Evolutionary conservation across 192 early-diverging fungal genomes (phyloP), one percentile per base, ranked within the genome.

Genomic region (Coemansia sp.): DNA sequence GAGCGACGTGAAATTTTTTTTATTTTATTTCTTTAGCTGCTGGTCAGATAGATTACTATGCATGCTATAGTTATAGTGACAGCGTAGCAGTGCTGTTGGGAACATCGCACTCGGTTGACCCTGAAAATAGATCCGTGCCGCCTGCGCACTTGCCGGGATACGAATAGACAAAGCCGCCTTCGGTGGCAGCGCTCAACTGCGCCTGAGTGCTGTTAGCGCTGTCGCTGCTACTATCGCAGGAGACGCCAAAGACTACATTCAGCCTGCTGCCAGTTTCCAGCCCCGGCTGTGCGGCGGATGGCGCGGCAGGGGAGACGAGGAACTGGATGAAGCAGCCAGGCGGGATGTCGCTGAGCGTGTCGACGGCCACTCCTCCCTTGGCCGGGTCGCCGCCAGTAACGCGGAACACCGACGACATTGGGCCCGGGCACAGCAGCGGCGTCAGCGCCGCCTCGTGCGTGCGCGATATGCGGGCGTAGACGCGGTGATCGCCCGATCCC

Each of bases 311-410:
- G 4, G 38, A 14, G 68, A 76, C 70, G 56, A 76, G 53, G 32
- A 82, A 82, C 60, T 82, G 79, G 12, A 82, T 61, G 17, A 22
- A 60, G 12, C 65, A 64, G 29, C 74, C 79, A 0, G 60, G 41
- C 7, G 62, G 24, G 7, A 82, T 62, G 24, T 82, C 79, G 14
- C 62, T 64, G 15, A 70, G 41, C 22, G 79, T 76, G 22, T 77
- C 74, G 5, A 82, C 56, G 0, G 74, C 73, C 42, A 82, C 35
- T 7, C 79, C 79, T 36, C 79, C 79, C 47, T 82, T 76, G 59
- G 74, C 74, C 0, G 79, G 79, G 47, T 70, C 71, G 7, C 79
- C 79, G 9, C 79, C 79, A 32, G 79, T 82, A n/a, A 82, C 68
- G 36, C 67, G 74, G 24, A 73, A 53, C 22, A 82, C 65, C 1